Percentiles rank a stretch among this genome's conserved stretches.
Evolutionary conservation across 352 stramenopile species (phyloP).

Genomic region (Pythium periplocum): DNA sequence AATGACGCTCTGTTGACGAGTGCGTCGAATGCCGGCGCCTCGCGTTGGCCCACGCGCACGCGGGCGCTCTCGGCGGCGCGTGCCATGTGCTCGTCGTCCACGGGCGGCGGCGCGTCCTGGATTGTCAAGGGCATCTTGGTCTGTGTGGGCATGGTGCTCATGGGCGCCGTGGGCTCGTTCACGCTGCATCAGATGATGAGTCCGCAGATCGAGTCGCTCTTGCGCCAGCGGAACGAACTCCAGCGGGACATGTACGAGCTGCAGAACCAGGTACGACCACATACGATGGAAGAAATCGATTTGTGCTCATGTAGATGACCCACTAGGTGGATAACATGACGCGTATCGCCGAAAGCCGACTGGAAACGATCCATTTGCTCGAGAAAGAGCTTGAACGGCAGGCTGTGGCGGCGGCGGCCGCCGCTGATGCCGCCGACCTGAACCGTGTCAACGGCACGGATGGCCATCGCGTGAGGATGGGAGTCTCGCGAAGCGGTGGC

Average conservation of each 20-base stretch:
- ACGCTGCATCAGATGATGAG: constrained; percentile 74
- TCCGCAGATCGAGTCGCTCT: constrained; percentile 64
- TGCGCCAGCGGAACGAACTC: constrained; percentile 49
- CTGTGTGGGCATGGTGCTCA: constrained; percentile 46
- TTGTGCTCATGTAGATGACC: background rate
- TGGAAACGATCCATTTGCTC: constrained; percentile 68
- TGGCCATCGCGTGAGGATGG: background rate
- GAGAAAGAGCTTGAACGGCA: constrained; percentile 66
- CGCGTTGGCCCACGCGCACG: background rate
- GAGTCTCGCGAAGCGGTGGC: constrained; percentile 13
- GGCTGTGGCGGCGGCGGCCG: constrained; percentile 39
- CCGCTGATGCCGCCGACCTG: constrained; percentile 19
- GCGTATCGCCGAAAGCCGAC: constrained; percentile 51
- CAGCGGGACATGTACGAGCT: constrained; percentile 43
- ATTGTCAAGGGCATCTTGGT: constrained; percentile 39
- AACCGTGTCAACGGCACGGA: constrained; percentile 1
- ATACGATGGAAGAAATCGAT: background rate
- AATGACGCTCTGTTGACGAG: background rate
- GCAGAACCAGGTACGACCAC: constrained; percentile 32
- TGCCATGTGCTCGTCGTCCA: background rate
- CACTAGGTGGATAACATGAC: constrained; percentile 61
- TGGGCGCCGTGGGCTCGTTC: constrained; percentile 58
- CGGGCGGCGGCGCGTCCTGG: constrained; percentile 22
- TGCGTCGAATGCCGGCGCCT: background rate
- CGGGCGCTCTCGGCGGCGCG: constrained; percentile 3